These are phyloP conservation scores for Rhynchosporium agropyri DNA, from an alignment of 2,329 filamentous ascomycete genomes.

Conservation along the genomic window DNA sequence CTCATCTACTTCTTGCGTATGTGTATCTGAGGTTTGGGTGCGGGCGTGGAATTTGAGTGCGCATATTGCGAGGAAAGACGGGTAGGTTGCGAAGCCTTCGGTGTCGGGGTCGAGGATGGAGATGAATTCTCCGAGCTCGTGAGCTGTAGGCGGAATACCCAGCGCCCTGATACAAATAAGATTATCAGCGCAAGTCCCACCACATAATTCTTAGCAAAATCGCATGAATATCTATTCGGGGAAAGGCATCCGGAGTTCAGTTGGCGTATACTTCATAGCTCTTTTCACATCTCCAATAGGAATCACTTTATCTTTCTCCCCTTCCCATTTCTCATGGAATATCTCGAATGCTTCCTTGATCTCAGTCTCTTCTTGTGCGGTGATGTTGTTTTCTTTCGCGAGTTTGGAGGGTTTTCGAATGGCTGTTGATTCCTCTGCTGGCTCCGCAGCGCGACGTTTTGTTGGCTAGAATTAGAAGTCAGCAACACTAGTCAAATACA, in stretches of 20 bases:
- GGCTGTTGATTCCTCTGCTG: constrained; percentile 37
- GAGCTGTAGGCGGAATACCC: constrained; percentile 66
- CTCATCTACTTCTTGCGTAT: constrained; percentile 71
- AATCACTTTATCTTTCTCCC: constrained; percentile 66
- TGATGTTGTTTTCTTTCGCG: constrained; percentile 88
- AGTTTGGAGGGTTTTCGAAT: constrained; percentile 77
- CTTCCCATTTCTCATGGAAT: constrained; percentile 71
- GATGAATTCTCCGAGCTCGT: constrained; percentile 76
- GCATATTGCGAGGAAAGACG: constrained; percentile 83
- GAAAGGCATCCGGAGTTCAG: no score
- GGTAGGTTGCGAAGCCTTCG: constrained; percentile 76
- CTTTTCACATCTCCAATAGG: constrained; percentile 58
- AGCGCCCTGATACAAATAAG: constrained; percentile 66
- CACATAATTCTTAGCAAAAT: neutral
- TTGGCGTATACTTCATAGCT: constrained; percentile 63
- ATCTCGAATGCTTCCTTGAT: constrained; percentile 88
- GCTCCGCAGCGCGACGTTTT: constrained; percentile 38
- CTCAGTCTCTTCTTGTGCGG: constrained; percentile 80
- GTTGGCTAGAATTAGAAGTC: constrained; percentile 33
- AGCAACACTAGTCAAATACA: constrained; percentile 2
- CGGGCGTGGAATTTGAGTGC: constrained; percentile 78
- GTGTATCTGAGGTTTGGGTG: constrained; percentile 53
- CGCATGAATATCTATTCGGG: no score
- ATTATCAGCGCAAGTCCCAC: neutral
- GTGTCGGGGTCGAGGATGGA: constrained; percentile 81